These are phyloP conservation scores for Arachis monticola DNA, from an alignment of 331 rosid genomes.

Conservation along the genomic window DNA sequence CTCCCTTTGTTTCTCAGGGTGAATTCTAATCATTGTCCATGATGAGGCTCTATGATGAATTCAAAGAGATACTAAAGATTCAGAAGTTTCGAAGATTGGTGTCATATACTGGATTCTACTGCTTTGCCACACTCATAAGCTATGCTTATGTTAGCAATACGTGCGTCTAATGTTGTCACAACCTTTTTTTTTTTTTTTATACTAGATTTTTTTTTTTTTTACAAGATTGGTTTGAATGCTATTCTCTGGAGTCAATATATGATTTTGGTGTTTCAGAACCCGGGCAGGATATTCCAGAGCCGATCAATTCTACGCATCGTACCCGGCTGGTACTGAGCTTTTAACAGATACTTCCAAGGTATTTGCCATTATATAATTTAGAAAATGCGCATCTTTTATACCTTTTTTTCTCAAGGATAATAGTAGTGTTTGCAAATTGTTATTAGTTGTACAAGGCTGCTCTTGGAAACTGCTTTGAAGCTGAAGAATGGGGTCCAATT, in stretches of 20 bases:
- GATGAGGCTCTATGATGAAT: too few relatives aligned
- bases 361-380: slow-evolving; percentile 15
- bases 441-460: slow-evolving; percentile 85
- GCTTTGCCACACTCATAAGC: too few relatives aligned
- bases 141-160: too few relatives aligned
- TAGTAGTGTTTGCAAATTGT: slow-evolving; percentile 31
- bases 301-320: neutral
- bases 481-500: too few relatives aligned
- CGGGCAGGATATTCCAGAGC: slow-evolving; percentile 67
- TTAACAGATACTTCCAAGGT: slow-evolving; percentile 87
- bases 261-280: slow-evolving; percentile 65
- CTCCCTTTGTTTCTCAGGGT: too few relatives aligned
- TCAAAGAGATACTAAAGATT: too few relatives aligned
- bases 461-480: too few relatives aligned
- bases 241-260: slow-evolving; percentile 9
- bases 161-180: too few relatives aligned
- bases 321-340: slow-evolving; percentile 95
- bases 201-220: neutral
- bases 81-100: too few relatives aligned
- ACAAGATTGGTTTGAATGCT: slow-evolving; percentile 27
- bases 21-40: too few relatives aligned
- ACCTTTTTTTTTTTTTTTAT: neutral
- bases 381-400: neutral
- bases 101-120: too few relatives aligned
- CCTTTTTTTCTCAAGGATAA: slow-evolving; percentile 19